Evolutionary conservation across 306 rosid genomes (phyloP).

Genomic region (Medicago arabica): DNA sequence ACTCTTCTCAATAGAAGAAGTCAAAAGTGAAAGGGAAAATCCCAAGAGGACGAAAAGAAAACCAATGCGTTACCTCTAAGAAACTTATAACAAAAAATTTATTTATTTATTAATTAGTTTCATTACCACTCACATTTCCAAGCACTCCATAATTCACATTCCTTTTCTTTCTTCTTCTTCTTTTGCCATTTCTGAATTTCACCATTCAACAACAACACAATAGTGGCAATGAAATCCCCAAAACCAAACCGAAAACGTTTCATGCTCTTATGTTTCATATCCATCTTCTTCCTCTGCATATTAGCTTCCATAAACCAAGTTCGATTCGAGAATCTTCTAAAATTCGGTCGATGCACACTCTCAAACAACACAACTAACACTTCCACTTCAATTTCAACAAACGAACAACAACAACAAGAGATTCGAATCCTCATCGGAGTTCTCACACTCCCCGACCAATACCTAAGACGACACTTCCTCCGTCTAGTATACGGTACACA

Average conservation of each 20-base stretch:
- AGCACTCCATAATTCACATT: background rate
- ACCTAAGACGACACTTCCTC: slow-evolving; percentile 91
- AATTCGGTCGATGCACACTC: slow-evolving; percentile 51
- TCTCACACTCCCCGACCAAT: slow-evolving; percentile 91
- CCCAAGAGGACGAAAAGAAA: slow-evolving; percentile 54
- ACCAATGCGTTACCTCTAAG: slow-evolving; percentile 60
- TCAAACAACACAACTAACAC: slow-evolving; percentile 24
- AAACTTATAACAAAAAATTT: slow-evolving; percentile 33
- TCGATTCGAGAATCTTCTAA: slow-evolving; percentile 52
- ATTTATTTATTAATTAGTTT: slow-evolving; percentile 39
- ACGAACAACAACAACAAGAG: slow-evolving; percentile 24
- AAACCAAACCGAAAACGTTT: slow-evolving; percentile 55
- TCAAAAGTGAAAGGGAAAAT: slow-evolving; percentile 57
- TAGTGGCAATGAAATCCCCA: slow-evolving; percentile 41
- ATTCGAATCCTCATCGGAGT: slow-evolving; percentile 79
- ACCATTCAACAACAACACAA: background rate
- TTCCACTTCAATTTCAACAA: slow-evolving; percentile 19
- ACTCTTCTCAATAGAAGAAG: slow-evolving; percentile 23
- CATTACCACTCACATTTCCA: background rate
- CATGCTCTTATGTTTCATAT: slow-evolving; percentile 51
- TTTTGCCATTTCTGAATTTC: background rate
- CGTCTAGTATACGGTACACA: slow-evolving; percentile 89
- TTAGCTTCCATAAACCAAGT: slow-evolving; percentile 75
- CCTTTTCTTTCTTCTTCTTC: background rate
- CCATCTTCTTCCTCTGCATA: slow-evolving; percentile 70